These are phyloP conservation scores for Urtica urens DNA, from an alignment of 306 rosid species.

Conservation along the genomic window DNA sequence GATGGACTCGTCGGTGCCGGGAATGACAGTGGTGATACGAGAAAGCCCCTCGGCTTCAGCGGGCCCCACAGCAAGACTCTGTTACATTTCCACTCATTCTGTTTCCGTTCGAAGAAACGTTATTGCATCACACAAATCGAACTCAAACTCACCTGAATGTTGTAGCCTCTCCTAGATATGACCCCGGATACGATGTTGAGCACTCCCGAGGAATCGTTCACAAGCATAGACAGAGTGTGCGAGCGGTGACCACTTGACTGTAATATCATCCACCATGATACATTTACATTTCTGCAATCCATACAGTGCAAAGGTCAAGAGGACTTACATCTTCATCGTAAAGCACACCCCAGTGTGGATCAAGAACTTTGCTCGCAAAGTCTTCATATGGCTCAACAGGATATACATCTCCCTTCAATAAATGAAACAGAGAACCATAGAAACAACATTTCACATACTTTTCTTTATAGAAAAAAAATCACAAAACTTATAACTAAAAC, in stretches of 20 bases:
- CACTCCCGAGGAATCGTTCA: constrained; percentile 45
- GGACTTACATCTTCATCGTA: constrained; percentile 43
- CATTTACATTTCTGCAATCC: no score
- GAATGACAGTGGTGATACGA: constrained; percentile 56
- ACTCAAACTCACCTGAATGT: constrained; percentile 45
- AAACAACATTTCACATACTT: not conserved
- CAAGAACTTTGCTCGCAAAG: constrained; percentile 32
- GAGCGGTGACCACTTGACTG: constrained; percentile 45
- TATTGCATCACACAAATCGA: constrained; percentile 2
- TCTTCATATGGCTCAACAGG: constrained; percentile 43
- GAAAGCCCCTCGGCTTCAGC: constrained; percentile 47
- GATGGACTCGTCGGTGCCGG: constrained; percentile 44
- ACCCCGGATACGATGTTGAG: constrained; percentile 50
- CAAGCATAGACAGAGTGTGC: constrained; percentile 52
- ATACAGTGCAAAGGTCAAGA: not conserved
- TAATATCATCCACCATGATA: not conserved
- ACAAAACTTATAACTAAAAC: no score
- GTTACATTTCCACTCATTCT: not conserved
- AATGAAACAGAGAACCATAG: not conserved
- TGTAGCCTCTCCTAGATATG: constrained; percentile 52
- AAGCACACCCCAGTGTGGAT: constrained; percentile 57
- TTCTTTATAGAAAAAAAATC: no score
- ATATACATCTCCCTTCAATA: constrained; percentile 50
- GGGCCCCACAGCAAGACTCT: constrained; percentile 62
- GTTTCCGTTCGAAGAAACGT: not conserved